Evolutionary conservation across 2,329 filamentous ascomycete species (phyloP), one percentile per base, ranked within the genome.

Genomic region (Metarhizium guizhouense): DNA sequence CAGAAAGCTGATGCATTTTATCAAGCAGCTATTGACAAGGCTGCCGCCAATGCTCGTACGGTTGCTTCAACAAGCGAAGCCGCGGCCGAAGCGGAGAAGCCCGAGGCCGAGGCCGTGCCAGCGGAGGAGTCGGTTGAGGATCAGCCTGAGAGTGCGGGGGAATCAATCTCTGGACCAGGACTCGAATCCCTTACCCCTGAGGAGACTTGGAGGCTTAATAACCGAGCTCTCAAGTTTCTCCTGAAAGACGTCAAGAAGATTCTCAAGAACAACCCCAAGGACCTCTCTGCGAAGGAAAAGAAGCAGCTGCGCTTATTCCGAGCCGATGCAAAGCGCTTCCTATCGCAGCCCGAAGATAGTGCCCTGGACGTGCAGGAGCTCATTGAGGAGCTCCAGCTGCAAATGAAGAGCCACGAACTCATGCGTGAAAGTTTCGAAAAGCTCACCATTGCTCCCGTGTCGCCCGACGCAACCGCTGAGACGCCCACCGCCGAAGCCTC

Each of bases 221-320:
- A 62, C 52, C 58, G 57, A 16, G 61, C 62, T 8, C 54, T 68
- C 25, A 64, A 64, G 29, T 63, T 60, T 30, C 64, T 71, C 14
- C 63, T 69, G 50, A 66, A 64, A 43, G 63, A 63, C n/a, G 67
- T 68, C 32, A 67, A 66, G 60, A 65, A 65, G 48, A 65, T 72
- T 13, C 59, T 72, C 6, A 64, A 68, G 56, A 74, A 77, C 10
- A 76, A 80, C 57, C 74, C 77, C 58, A 64, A 64, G 45, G 65
- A 76, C 30, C 73, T 91, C 38, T 79, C 80, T 36, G 88, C 82
- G 54, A 87, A 85, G 68, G 83, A 86, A 67, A 94, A 93, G 76
- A 83, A 86, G 66, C 80, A 85, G 54, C 77, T 95, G 54, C 87
- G 90, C 52, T 74, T 79, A n/a, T 88, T 95, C 73, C 76, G 86